phyloP scores from a whole-genome alignment of 2,329 filamentous ascomycete genomes.

The Talaromyces amestolkiae region DNA sequence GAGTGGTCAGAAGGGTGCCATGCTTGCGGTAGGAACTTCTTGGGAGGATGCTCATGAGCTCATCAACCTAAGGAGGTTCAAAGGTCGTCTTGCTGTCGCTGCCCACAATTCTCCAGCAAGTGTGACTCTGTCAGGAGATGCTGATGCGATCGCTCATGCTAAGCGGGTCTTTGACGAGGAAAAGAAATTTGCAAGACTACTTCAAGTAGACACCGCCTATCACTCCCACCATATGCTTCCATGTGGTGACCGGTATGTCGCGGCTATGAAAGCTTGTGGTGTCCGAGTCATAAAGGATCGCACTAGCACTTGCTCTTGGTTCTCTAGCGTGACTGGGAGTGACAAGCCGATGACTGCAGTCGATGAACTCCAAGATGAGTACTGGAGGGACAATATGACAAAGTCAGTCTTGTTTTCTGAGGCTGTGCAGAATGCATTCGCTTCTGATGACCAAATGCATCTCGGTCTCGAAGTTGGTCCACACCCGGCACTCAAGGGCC shows the following conservation, averaged over 20 bases:
- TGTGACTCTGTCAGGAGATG: constrained; percentile 44
- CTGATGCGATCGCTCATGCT: constrained; percentile 27
- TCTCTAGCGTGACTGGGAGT: constrained; percentile 3
- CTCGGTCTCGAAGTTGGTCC: constrained; percentile 32
- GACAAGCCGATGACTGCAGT: not conserved
- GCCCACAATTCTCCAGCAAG: constrained; percentile 38
- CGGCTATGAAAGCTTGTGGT: constrained; percentile 10
- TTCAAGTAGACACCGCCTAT: constrained; percentile 41
- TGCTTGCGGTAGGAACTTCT: constrained; percentile 33
- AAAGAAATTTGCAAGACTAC: constrained; percentile 34
- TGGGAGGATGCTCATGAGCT: constrained; percentile 25
- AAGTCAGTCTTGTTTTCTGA: constrained; percentile 34
- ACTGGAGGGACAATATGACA: constrained; percentile 39
- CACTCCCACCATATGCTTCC: constrained; percentile 44
- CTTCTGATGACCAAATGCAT: constrained; percentile 11
- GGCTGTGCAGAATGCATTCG: constrained; percentile 22
- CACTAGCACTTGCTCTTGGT: not conserved
- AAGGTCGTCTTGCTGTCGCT: constrained; percentile 26
- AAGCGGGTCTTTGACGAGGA: constrained; percentile 27
- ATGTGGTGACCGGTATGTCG: constrained; percentile 32
- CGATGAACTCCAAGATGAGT: constrained; percentile 17
- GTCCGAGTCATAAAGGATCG: constrained; percentile 12
- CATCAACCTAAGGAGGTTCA: constrained; percentile 1
- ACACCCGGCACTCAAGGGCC: constrained; percentile 32
- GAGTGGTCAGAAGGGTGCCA: constrained; percentile 25